Conservation (phyloP, 768 basidiomycete genomes). For the Xanthoconium purpureum region DNA sequence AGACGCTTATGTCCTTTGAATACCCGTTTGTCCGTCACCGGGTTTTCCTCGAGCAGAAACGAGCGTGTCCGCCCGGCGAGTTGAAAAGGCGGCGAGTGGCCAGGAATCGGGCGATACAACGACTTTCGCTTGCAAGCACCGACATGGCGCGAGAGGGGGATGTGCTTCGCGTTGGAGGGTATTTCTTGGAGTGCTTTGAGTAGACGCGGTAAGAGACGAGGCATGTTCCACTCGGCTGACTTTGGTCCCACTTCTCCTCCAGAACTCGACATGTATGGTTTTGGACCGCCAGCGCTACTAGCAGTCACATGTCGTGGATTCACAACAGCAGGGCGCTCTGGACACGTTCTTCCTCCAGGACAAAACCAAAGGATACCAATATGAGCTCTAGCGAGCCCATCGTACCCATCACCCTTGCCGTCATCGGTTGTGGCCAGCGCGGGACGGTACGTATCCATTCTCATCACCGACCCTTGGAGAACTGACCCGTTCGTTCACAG, state of each 20-base stretch:
- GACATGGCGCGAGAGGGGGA: constrained; percentile 9
- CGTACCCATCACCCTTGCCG: constrained; percentile 62
- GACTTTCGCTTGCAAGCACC: constrained; percentile 27
- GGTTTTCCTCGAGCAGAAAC: constrained; percentile 61
- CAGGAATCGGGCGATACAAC: constrained; percentile 34
- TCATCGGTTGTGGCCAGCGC: constrained; percentile 83
- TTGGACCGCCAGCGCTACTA: not conserved
- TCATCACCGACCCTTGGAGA: not conserved
- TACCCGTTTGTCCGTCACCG: constrained; percentile 46
- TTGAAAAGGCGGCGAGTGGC: constrained; percentile 42
- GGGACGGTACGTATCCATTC: constrained; percentile 52
- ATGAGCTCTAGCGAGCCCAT: constrained; percentile 14
- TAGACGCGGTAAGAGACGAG: constrained; percentile 70
- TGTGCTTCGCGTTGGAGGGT: constrained; percentile 13
- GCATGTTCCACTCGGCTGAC: constrained; percentile 41
- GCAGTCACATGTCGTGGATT: constrained; percentile 25
- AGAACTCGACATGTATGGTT: not conserved
- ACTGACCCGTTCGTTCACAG: constrained; percentile 33
- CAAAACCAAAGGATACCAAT: constrained; percentile 16
- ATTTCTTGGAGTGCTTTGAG: constrained; percentile 39
- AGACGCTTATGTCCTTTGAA: constrained; percentile 57
- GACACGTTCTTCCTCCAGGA: constrained; percentile 27
- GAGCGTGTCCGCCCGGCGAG: constrained; percentile 47
- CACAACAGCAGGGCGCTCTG: constrained; percentile 35
- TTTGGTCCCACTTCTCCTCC: too few relatives aligned